Evolutionary conservation across 495 filamentous ascomycete species (phyloP), one percentile per base, ranked within the genome.

Genomic region (Usnea hakonensis): DNA sequence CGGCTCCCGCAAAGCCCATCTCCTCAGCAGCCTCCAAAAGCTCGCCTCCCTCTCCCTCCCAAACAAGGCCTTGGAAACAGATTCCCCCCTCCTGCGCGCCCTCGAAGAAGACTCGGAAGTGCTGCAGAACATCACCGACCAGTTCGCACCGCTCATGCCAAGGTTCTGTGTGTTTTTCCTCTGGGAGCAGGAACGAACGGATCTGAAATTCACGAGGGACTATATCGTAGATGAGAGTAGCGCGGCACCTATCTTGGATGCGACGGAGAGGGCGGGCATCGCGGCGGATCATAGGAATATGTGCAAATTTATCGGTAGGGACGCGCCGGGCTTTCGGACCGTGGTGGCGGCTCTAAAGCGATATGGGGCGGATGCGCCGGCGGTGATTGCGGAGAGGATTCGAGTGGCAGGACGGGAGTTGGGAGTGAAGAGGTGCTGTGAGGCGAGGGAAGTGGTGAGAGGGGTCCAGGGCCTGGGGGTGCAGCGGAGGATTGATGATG

Each of bases 311-410:
- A 58, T 54, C 3, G 61, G 41, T 53, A 55, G 55, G n/a, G 50
- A 65, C 32, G 79, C 89, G 0, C 85, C 89, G 0, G 66, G 68
- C 9, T 71, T 68, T 30, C 60, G 68, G 44, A 64, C 55, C 16
- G 64, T 69, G 28, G 56, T 67, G 16, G 62, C 69, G 36, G 67
- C 67, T 4, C 37, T 71, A 21, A 57, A 44, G 32, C 55, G 67
- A 40, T 71, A 69, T 56, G 41, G 35, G 17, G 33, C 30, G 38
- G 62, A 67, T 13, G 67, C 69, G 33, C 65, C 67, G 14, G 37
- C 21, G 28, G 57, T 67, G 26, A 40, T 70, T 32, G 60, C 21
- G 33, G 55, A 41, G 61, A 64, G 32, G 61, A 65, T 60, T 55
- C 26, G 23, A 3, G 26, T 13, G 37, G 52, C 57, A 36, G 63